A percentile compares a stretch with the other conserved stretches of the same genome.
Conservation (phyloP, 2,329 filamentous ascomycete genomes). For the Xylariales sp. region DNA sequence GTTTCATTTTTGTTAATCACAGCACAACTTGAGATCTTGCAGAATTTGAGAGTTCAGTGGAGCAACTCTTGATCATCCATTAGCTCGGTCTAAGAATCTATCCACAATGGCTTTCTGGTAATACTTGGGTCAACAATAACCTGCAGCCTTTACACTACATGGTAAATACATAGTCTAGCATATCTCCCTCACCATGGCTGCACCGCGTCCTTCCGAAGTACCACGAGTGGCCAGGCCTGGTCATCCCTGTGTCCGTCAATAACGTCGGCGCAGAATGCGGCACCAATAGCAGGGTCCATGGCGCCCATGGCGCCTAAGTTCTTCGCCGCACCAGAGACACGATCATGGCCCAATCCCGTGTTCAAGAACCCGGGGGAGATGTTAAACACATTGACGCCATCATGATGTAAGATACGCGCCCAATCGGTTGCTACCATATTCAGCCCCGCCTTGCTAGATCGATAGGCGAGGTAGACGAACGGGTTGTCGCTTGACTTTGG, state of each 20-base stretch:
- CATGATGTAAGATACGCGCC: conserved; percentile 28
- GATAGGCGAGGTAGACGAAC: conserved; percentile 31
- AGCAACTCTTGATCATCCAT: no score
- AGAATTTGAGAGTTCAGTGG: no score
- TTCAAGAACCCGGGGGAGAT: conserved; percentile 17
- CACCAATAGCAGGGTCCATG: conserved; percentile 22
- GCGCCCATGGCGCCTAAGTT: conserved; percentile 16
- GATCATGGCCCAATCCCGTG: conserved; percentile 10
- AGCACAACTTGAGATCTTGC: no score
- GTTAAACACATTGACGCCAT: conserved; percentile 41
- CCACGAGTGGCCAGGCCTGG: conserved; percentile 21
- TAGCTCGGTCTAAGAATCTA: no score
- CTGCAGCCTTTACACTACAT: no score
- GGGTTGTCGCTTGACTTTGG: conserved; percentile 24
- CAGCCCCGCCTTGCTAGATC: conserved; percentile 35
- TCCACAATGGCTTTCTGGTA: no score
- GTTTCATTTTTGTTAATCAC: no score
- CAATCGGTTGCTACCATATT: conserved; percentile 47
- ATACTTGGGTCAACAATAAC: no score
- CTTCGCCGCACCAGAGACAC: background rate
- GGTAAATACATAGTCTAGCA: no score
- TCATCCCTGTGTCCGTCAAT: conserved; percentile 27
- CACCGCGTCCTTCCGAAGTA: conserved; percentile 13
- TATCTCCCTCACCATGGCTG: conserved; percentile 15
- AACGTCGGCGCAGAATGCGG: conserved; percentile 24